Conservation (phyloP, 164 flowering plant species). For the Tetrastigma voinierianum region DNA sequence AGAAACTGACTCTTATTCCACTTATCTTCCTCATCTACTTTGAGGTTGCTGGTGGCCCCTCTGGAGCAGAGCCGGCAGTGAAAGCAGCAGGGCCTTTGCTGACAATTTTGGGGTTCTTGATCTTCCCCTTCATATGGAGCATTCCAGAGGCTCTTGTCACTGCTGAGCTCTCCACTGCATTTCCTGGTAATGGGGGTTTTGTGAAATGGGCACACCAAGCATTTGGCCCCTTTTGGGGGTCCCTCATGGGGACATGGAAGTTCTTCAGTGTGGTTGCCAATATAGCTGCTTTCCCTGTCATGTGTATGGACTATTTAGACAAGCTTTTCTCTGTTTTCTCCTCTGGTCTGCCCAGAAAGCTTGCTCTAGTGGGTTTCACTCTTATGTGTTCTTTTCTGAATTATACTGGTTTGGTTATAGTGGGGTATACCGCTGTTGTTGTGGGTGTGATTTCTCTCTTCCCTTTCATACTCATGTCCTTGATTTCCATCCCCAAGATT, state of each 20-base stretch:
- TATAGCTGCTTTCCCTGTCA: constrained; percentile 68
- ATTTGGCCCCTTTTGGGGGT: constrained; percentile 81
- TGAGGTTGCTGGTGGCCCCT: constrained; percentile 94
- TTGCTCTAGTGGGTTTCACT: constrained; percentile 48
- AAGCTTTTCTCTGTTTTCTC: constrained; percentile 44
- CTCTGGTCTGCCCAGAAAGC: constrained; percentile 47
- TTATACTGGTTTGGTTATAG: constrained; percentile 71
- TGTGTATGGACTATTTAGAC: constrained; percentile 62
- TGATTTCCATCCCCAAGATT: constrained; percentile 61
- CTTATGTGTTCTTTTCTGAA: constrained; percentile 57
- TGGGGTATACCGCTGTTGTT: constrained; percentile 62
- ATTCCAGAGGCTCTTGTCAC: constrained; percentile 88
- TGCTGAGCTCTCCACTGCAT: constrained; percentile 82
- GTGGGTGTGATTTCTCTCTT: constrained; percentile 58
- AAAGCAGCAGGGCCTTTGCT: constrained; percentile 80
- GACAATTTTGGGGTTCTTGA: constrained; percentile 75
- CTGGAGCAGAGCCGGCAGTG: constrained; percentile 79
- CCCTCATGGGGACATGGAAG: constrained; percentile 79
- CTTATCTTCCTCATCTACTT: no score
- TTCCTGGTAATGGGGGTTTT: constrained; percentile 88
- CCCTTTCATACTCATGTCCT: constrained; percentile 65
- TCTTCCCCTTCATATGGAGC: constrained; percentile 92
- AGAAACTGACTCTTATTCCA: constrained; percentile 55
- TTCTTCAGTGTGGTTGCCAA: constrained; percentile 78
- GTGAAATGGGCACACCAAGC: constrained; percentile 82